phyloP scores from a whole-genome alignment of 2,329 filamentous ascomycete species.

The Xylaria arbuscula region DNA sequence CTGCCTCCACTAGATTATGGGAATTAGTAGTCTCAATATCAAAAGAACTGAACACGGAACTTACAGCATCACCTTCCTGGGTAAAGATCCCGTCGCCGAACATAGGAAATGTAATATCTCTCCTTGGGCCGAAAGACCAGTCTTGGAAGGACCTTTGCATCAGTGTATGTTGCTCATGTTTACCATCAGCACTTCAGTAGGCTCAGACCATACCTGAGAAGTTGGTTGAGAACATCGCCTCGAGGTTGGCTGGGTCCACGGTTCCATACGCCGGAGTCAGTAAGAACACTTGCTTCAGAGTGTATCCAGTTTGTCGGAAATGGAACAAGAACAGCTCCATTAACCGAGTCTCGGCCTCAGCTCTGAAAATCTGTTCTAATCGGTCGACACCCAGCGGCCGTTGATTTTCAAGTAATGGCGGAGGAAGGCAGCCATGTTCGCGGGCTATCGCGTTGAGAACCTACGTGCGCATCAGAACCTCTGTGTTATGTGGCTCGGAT shows the following conservation, averaged over 20 bases:
- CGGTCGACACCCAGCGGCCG: constrained; percentile 36
- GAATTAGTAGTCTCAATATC: background rate
- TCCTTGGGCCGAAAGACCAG: constrained; percentile 43
- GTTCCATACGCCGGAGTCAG: constrained; percentile 39
- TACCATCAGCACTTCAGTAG: background rate
- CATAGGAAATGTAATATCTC: constrained; percentile 48
- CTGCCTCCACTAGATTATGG: constrained; percentile 47
- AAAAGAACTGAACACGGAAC: background rate
- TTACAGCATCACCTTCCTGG: constrained; percentile 46
- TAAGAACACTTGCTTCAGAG: constrained; percentile 37
- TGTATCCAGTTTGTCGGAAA: constrained; percentile 38
- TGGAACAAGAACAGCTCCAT: constrained; percentile 41
- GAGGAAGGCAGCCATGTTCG: constrained; percentile 35
- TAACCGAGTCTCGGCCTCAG: constrained; percentile 30
- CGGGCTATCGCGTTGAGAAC: constrained; percentile 28
- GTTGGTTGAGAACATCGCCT: constrained; percentile 40
- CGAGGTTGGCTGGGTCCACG: constrained; percentile 43
- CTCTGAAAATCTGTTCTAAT: constrained; percentile 39
- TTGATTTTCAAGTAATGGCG: constrained; percentile 36
- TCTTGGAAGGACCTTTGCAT: constrained; percentile 33
- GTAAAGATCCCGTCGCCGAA: constrained; percentile 54
- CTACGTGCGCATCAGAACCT: constrained; percentile 14
- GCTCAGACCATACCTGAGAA: constrained; percentile 36
- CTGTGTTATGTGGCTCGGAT: background rate
- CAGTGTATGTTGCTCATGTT: background rate